Evolutionary conservation across 2,329 filamentous ascomycete genomes (phyloP), one percentile per base, ranked within the genome.

Genomic region (Aspergillus fijiensis): DNA sequence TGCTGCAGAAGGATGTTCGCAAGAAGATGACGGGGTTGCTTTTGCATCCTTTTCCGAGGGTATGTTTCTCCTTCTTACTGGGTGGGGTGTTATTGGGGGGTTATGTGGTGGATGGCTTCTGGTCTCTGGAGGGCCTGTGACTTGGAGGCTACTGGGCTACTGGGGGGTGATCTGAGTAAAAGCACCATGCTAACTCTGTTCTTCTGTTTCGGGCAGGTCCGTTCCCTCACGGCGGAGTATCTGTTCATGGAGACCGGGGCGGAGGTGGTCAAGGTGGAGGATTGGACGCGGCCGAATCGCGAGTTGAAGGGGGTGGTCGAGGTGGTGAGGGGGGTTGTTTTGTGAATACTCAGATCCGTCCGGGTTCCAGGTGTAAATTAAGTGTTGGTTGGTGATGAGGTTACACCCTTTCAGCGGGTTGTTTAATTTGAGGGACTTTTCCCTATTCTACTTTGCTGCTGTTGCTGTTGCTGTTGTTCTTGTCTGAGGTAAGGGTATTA

Each of bases 1-100:
- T 7, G 1, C 9, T 29, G 27, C 27, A 29, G 27, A 29, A 29
- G 27, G 27, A 29, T 9, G 89, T 89, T 3, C 75, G 87, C 57
- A 87, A 84, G 71, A 90, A 92, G 72, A 78, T 97, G 47, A 84
- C 84, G 0, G 86, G 84, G 23, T 85, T 96, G 80, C 79, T 96
- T 63, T 76, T 86, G 59, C 94, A 96, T 78, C 91, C 91, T 0
- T 96, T 91, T 81, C 92, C 93, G 5, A 85, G 85, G 69, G 87
- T 96, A 66, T 78, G 87, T 68, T 21, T 21, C 21, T 21, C 21
- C 21, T 21, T 21, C 21, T 21, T 21, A 21, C 19, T 19, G 19
- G 19, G 21, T 21, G 21, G 2, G 21, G 21, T 21, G 2, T 21
- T 19, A 19, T 19, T 27, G 39, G 39, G 3, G 16, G 16, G 35